Evolutionary conservation across 768 basidiomycete genomes (phyloP).

Genomic region (Psilocybe azurescens): DNA sequence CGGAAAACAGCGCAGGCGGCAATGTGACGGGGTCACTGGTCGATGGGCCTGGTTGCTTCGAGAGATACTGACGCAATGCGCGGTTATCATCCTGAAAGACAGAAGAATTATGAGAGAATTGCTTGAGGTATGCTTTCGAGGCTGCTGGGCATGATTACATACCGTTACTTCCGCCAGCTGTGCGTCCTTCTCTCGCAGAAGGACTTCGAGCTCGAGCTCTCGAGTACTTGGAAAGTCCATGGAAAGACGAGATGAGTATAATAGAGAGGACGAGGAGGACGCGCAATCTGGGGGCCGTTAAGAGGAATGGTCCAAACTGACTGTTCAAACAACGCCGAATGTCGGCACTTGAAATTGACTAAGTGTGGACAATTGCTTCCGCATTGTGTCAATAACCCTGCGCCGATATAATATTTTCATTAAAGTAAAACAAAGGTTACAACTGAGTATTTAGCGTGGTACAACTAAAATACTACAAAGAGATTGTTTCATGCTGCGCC

Average conservation of each 20-base stretch:
- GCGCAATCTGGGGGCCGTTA: conserved; percentile 9
- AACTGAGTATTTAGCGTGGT: too few species aligned
- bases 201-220: conserved; percentile 82
- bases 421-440: too few species aligned
- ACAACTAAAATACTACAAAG: too few species aligned
- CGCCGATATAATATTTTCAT: background rate
- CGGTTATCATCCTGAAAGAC: conserved; percentile 70
- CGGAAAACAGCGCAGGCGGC: conserved; percentile 71
- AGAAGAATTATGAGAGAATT: background rate
- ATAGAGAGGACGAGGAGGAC: conserved; percentile 11
- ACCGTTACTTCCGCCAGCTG: conserved; percentile 78
- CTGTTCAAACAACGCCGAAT: background rate
- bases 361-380: conserved; percentile 9
- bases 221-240: conserved; percentile 79
- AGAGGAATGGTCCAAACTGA: background rate
- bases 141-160: conserved; percentile 33
- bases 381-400: background rate
- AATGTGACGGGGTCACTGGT: conserved; percentile 69
- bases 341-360: conserved; percentile 11
- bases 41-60: conserved; percentile 62
- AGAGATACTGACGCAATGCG: conserved; percentile 67
- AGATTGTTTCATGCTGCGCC: too few species aligned
- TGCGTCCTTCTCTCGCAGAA: conserved; percentile 76
- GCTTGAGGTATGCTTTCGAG: background rate
- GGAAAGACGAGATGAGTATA: background rate